Conservation (phyloP, 805 yeast genomes). For the Lipomyces sp. region DNA sequence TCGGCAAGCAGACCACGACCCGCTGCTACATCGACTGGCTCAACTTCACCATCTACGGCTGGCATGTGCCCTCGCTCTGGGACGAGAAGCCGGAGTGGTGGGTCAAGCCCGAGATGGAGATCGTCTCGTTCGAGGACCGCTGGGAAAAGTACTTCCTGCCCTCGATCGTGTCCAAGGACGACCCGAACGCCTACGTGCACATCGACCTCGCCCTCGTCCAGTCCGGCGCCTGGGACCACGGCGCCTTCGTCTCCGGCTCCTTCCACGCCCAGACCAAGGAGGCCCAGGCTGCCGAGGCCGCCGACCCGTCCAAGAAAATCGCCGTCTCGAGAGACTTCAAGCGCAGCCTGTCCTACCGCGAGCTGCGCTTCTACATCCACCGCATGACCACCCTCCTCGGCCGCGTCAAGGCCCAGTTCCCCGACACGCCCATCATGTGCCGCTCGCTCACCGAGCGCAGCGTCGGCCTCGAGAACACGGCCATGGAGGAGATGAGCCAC, state of each 20-base stretch:
- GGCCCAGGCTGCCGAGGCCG: neutral
- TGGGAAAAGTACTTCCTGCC: slow-evolving; percentile 2
- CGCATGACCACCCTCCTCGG: neutral
- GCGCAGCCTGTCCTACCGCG: slow-evolving; percentile 6
- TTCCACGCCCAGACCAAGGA: neutral
- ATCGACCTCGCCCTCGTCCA: slow-evolving; percentile 9
- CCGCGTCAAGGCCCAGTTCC: neutral
- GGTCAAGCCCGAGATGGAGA: neutral
- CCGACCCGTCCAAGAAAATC: neutral
- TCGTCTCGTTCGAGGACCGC: slow-evolving; percentile 13
- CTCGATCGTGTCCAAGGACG: neutral
- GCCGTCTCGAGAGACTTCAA: too few relatives aligned
- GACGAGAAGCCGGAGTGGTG: slow-evolving; percentile 9
- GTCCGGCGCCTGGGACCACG: slow-evolving; percentile 16
- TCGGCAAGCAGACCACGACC: neutral
- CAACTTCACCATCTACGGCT: slow-evolving; percentile 10
- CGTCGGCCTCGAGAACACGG: neutral
- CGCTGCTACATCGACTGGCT: slow-evolving; percentile 1
- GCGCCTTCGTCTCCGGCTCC: neutral
- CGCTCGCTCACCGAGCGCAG: neutral
- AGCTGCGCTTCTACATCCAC: slow-evolving; percentile 10
- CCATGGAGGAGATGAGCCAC: slow-evolving; percentile 1
- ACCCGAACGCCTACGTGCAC: slow-evolving; percentile 9
- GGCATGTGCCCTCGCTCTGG: slow-evolving; percentile 13
- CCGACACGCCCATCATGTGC: slow-evolving; percentile 10